Base-by-base conservation (phyloP, 257 asterid genomes). In the Asclepias syriaca region DNA sequence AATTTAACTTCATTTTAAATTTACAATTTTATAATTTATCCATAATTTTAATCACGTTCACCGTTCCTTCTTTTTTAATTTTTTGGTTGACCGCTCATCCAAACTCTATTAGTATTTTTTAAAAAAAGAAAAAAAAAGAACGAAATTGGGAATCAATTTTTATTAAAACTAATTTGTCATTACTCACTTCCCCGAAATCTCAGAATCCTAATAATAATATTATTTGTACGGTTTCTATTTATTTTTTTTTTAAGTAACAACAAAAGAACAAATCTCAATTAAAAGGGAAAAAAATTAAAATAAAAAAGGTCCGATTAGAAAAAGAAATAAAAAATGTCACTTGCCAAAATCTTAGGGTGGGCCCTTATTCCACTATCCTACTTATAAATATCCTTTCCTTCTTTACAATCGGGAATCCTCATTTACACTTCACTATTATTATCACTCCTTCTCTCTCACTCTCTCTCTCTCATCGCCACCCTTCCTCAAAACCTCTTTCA, bases 361-460 rank as follows among this genome's bases (percentile, higher is more conserved):
- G 78, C 37, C 90, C 87, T 79, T 39, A n/a, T 80, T 43, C 84
- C 77, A 68, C 80, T 50, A 37, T 80, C 63, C 58, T 74, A 81
- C 66, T 21, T 89, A 90, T 87, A 91, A 81, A 79, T 82, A 75
- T 24, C 50, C 78, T 69, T 66, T 73, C 22, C 48, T 70, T 51
- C 55, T 69, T 59, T 50, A 11, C 69, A 19, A 76, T 77, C 81
- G 70, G 9, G 55, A 67, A 56, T 57, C 74, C 86, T 48, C n/a
- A 75, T 70, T 80, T 80, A 49, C 84, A 72, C 87, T 79, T 70
- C 84, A 75, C 66, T 77, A 32, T 27, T 68, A 50, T 63, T 83
- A 71, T 60, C 57, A 51, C n/a, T 64, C 50, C 11, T 19, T n/a
- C n/a, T n/a, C n/a, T n/a, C n/a, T n/a, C n/a, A n/a, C n/a, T 45